Evolutionary conservation across 306 rosid genomes (phyloP), one percentile per base, ranked within the genome.

Genomic region (Medicago arabica): DNA sequence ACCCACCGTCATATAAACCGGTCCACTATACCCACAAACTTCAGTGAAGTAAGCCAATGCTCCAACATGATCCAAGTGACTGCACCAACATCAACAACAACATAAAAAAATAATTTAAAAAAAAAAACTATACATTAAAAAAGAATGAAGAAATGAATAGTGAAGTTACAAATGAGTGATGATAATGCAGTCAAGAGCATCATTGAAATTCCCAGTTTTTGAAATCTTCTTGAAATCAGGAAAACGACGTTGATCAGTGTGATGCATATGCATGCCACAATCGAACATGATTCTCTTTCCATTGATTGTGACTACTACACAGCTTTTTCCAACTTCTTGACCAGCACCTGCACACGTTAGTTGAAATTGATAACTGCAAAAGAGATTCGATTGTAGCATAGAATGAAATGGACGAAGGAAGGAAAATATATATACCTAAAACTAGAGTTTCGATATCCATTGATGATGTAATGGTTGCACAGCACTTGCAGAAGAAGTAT

Each of bases 1-100:
- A 94, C 98, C 70, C 82, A 94, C 98, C 78, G 98, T 94, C 98
- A 94, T 94, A 80, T 94, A 94, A 85, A 94, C 67, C 5, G 98
- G 97, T 31, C 98, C 98, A 1, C 36, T 12, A 61, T 88, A 91
- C 13, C 98, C 97, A 34, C 96, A 94, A 69, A 94, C 97, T 85
- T 94, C 88, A 0, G 98, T 90, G 91, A 94, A 91, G 81, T 88
- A 94, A 72, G 89, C 91, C 16, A 94, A 81, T 2, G 97, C 98
- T 4, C 97, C 98, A 59, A 94, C 83, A 78, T 94, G 97, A 67
- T 94, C 98, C 86, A 91, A 73, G 76, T 94, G 98, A 86, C 97
- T 91, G 71, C 15, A 41, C 28, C 17, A 75, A 51, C 31, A 3
- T 2, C 28, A 59, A 71, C 46, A 2, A 17, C 69, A 83, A 70